Evolutionary conservation across 2,329 filamentous ascomycete genomes (phyloP), one percentile per base, ranked within the genome.

Genomic region (Paraconiothyrium sp.): DNA sequence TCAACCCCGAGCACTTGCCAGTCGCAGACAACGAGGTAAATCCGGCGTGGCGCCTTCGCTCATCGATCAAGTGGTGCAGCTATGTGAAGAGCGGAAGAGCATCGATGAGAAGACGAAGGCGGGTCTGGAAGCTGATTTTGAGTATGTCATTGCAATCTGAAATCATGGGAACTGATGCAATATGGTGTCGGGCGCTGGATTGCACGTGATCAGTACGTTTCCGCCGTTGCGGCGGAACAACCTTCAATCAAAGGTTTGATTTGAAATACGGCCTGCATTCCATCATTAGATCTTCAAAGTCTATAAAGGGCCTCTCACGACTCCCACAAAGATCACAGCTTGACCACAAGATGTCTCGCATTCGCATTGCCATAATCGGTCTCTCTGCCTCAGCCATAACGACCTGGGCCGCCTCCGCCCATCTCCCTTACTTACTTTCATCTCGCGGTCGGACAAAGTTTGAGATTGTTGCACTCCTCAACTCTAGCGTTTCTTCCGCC

Each of bases 391-490:
- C 80, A 1, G 83, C 84, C 54, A 79, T 80, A 34, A 82, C 80
- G 4, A 82, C 82, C 0, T 90, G 87, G 87, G 86, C 86, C 2
- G 79, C 77, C 35, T 67, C 70, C 30, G 86, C 84, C 2, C 88
- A 90, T 67, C 81, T 90, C 0, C 86, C 88, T 0, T 89, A 89
- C 70, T 83, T 90, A 2, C 84, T 84, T 0, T 73, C 81, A 0
- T 81, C 52, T 4, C 61, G 41, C 14, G 74, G 72, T 13, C 70
- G 68, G 2, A 43, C 67, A 3, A 72, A 80, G 4, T 84, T 83
- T 62, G 66, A 80, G 43, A 78, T 85, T 61, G 76, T 80, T 24
- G 83, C 82, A 22, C 73, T 85, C 0, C 78, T 80, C 61, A 85
- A 85, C 68, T 81, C 80, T 1, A 78, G 70, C 34, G 66, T 78